Conservation (phyloP, 192 early-diverging fungal genomes). For the Podila verticillata region DNA sequence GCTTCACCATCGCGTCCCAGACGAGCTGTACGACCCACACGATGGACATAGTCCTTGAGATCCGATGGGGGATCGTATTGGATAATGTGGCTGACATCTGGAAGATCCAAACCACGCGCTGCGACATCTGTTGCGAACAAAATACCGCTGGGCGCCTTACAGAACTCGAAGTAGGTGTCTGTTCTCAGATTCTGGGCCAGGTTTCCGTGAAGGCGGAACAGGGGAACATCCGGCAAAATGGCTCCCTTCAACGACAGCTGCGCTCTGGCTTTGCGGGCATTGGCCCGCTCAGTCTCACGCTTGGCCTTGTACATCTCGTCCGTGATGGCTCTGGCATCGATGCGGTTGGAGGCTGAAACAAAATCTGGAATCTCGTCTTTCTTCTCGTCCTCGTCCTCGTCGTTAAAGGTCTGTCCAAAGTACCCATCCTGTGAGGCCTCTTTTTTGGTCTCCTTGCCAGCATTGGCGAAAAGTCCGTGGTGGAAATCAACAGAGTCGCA, state of each 20-base stretch:
- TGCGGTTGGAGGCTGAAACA: slow-evolving; percentile 45
- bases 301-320: slow-evolving; percentile 58
- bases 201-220: slow-evolving; percentile 92
- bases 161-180: slow-evolving; percentile 79
- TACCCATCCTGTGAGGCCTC: slow-evolving; percentile 42
- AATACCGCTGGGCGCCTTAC: slow-evolving; percentile 69
- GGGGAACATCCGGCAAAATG: slow-evolving; percentile 71
- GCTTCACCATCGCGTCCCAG: slow-evolving; percentile 91
- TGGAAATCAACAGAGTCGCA: slow-evolving; percentile 97
- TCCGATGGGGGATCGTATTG: slow-evolving; percentile 98
- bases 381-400: slow-evolving; percentile 53
- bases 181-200: slow-evolving; percentile 84
- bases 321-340: slow-evolving; percentile 28
- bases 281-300: slow-evolving; percentile 60
- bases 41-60: slow-evolving; percentile 95
- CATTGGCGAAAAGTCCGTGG: slow-evolving; percentile 82
- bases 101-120: slow-evolving; percentile 96
- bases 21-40: slow-evolving; percentile 96
- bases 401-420: slow-evolving; percentile 51
- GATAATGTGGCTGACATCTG: slow-evolving; percentile 90
- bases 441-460: slow-evolving; percentile 55
- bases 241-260: slow-evolving; percentile 57
- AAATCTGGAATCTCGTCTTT: slow-evolving; percentile 48
- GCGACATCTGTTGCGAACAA: slow-evolving; percentile 97
- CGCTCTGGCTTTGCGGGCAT: slow-evolving; percentile 44